Percentiles rank a stretch among this genome's conserved stretches.
phyloP scores from a whole-genome alignment of 805 yeast species.

The Candida ulmi region DNA sequence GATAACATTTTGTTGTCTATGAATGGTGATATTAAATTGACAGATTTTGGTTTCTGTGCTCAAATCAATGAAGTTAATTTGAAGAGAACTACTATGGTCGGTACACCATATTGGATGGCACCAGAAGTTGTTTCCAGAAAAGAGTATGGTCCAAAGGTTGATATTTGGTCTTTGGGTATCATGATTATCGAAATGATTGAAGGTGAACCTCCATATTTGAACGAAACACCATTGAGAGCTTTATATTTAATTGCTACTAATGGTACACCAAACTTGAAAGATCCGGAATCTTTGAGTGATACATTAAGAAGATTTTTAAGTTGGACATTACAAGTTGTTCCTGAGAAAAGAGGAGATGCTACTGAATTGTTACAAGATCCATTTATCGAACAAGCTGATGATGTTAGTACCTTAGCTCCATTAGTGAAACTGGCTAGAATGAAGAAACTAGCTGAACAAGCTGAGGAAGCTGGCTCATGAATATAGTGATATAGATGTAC shows the following conservation, averaged over 20 bases:
- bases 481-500: not conserved
- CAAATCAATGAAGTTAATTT: conserved; percentile 75
- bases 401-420: conserved; percentile 59
- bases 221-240: conserved; percentile 93
- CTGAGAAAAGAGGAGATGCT: conserved; percentile 76
- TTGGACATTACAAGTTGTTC: conserved; percentile 77
- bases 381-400: conserved; percentile 59
- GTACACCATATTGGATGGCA: conserved; percentile 99
- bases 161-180: conserved; percentile 96
- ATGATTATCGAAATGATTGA: conserved; percentile 99
- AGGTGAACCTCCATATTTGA: conserved; percentile 97
- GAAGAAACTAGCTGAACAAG: conserved; percentile 45
- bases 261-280: conserved; percentile 91
- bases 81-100: conserved; percentile 97
- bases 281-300: conserved; percentile 72
- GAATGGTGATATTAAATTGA: conserved; percentile 85
- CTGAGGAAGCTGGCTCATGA: conserved; percentile 23
- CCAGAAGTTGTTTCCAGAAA: conserved; percentile 95
- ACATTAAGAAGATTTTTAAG: conserved; percentile 65
- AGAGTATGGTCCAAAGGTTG: conserved; percentile 95
- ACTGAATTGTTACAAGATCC: conserved; percentile 61
- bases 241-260: conserved; percentile 91
- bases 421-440: conserved; percentile 67
- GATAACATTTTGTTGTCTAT: conserved; percentile 83
- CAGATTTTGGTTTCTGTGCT: conserved; percentile 97